Percentiles rank a stretch among this genome's conserved stretches.
These are phyloP conservation scores for Suhomyces yuchorum DNA, from an alignment of 1,139 yeast genomes.

Conservation along the genomic window DNA sequence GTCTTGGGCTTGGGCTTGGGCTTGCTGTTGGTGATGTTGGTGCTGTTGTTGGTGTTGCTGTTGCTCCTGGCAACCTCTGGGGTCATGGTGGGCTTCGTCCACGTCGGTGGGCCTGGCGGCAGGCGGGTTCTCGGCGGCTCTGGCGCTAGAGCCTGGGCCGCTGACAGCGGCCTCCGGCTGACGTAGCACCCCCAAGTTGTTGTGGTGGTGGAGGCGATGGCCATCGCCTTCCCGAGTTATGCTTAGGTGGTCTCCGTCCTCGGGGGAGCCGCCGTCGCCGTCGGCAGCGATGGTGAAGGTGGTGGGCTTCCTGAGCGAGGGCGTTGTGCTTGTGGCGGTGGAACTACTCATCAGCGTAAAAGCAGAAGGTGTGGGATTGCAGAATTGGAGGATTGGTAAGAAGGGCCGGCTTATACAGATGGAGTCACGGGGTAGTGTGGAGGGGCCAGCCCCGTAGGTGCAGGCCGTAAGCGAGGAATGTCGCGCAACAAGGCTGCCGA, in stretches of 20 bases:
- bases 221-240: neutral
- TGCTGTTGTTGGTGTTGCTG: neutral
- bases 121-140: neutral
- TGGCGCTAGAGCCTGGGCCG: neutral
- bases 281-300: slow-evolving; percentile 14
- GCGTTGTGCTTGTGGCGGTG: slow-evolving; percentile 5
- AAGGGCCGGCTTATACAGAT: neutral
- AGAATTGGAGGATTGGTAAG: neutral
- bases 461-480: neutral
- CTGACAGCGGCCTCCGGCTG: neutral
- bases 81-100: neutral
- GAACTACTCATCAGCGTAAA: slow-evolving; percentile 8
- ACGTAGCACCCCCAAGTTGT: neutral
- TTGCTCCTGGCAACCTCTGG: neutral
- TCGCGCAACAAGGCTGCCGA: neutral
- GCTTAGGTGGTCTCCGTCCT: slow-evolving; percentile 1
- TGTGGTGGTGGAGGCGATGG: neutral
- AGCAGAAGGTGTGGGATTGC: neutral
- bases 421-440: slow-evolving; percentile 13
- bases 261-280: slow-evolving; percentile 1
- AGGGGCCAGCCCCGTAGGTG: slow-evolving; percentile 3
- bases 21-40: neutral
- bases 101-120: neutral
- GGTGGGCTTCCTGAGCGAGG: slow-evolving; percentile 8
- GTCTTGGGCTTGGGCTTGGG: neutral